A percentile compares a stretch with the other conserved stretches of the same genome.
phyloP scores from a whole-genome alignment of 1,284 basidiomycete species.

The Trichosporon asahii region DNA sequence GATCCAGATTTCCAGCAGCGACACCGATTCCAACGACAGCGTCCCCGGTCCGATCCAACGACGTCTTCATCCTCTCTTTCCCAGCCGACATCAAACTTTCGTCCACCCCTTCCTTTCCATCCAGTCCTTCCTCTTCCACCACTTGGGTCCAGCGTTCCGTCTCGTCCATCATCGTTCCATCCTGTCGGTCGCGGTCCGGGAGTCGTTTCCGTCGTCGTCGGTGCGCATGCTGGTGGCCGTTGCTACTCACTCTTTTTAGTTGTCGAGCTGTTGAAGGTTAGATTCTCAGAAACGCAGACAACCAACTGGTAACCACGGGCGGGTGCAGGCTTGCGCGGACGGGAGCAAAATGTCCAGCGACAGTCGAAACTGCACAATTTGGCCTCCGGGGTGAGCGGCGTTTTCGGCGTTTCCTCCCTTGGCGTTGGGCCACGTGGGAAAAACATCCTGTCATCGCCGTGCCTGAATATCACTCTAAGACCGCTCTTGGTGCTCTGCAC shows the following conservation, averaged over 20 bases:
- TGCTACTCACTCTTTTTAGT: slow-evolving; percentile 7
- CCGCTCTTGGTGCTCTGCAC: too few relatives aligned
- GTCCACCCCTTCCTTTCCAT: not conserved
- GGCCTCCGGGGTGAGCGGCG: not conserved
- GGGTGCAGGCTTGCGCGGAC: not conserved
- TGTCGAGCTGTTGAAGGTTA: slow-evolving; percentile 11
- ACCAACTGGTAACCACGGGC: not conserved
- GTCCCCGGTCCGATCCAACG: not conserved
- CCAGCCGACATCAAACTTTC: not conserved
- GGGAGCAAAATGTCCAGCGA: not conserved
- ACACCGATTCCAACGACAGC: not conserved
- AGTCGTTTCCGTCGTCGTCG: slow-evolving; percentile 5
- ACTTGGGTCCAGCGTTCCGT: not conserved
- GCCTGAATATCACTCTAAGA: not conserved
- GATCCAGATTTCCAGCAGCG: not conserved
- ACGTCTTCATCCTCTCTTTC: not conserved
- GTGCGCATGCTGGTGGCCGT: slow-evolving; percentile 2
- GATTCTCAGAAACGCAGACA: not conserved
- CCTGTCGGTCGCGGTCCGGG: not conserved
- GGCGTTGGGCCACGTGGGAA: not conserved
- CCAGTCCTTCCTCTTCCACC: too few relatives aligned
- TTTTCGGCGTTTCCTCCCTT: not conserved
- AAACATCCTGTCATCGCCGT: not conserved
- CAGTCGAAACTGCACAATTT: not conserved
- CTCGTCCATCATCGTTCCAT: not conserved